These are phyloP conservation scores for Paramecium tetraurelia DNA, from an alignment of 73 alveolate genomes.

Conservation along the genomic window DNA sequence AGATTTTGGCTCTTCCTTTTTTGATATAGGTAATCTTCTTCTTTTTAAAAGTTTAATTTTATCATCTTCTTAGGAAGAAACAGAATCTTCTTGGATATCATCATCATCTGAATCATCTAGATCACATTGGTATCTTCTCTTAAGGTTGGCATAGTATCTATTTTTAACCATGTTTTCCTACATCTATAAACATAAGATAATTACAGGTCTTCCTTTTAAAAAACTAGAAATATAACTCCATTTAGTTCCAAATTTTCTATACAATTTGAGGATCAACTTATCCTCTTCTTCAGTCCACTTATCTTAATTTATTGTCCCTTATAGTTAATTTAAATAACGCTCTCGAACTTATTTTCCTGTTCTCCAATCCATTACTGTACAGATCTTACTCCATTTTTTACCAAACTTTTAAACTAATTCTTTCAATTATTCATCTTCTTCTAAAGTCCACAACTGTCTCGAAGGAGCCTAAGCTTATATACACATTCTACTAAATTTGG, in stretches of 20 bases:
- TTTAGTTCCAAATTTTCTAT: constrained; percentile 24
- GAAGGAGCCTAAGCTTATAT: background rate
- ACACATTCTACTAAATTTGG: background rate
- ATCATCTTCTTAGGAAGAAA: background rate
- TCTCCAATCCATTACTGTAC: constrained; percentile 42
- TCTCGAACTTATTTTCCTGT: constrained; percentile 33
- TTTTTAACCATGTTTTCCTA: constrained; percentile 40
- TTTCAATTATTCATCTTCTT: background rate
- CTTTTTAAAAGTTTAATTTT: background rate
- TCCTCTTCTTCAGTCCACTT: constrained; percentile 33
- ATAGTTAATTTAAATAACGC: constrained; percentile 8
- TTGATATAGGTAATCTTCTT: background rate
- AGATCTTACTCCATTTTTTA: constrained; percentile 29
- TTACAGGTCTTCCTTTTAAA: constrained; percentile 35
- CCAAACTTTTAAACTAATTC: constrained; percentile 10
- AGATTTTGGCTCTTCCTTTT: background rate
- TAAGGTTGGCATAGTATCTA: constrained; percentile 20
- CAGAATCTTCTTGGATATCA: background rate
- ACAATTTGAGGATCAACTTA: background rate
- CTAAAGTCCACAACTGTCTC: background rate
- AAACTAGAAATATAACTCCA: constrained; percentile 38
- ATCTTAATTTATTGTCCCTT: background rate
- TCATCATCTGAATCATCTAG: constrained; percentile 25
- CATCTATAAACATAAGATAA: background rate
- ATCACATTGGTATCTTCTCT: background rate